These are phyloP conservation scores for Phialophora macrospora DNA, from an alignment of 2,329 filamentous ascomycete species.

Conservation along the genomic window DNA sequence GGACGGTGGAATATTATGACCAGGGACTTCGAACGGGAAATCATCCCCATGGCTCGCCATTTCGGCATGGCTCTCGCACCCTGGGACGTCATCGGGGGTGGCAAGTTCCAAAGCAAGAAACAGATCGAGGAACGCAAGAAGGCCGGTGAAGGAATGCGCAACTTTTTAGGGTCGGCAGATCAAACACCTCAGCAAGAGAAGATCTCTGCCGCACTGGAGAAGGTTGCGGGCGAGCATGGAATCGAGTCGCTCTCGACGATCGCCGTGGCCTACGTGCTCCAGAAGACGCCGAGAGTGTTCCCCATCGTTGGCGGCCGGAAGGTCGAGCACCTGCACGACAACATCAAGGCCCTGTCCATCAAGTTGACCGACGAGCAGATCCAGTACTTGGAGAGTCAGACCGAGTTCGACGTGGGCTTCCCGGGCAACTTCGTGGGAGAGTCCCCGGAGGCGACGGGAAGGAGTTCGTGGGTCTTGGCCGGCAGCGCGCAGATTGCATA, in stretches of 20 bases:
- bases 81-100: slow-evolving; percentile 64
- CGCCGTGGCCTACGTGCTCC: slow-evolving; percentile 74
- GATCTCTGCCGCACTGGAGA: slow-evolving; percentile 35
- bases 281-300: slow-evolving; percentile 73
- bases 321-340: slow-evolving; percentile 70
- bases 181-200: slow-evolving; percentile 33
- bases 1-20: slow-evolving; percentile 48
- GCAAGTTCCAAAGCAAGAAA: slow-evolving; percentile 57
- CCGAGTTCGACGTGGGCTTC: slow-evolving; percentile 63
- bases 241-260: slow-evolving; percentile 63
- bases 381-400: slow-evolving; percentile 58
- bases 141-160: slow-evolving; percentile 39
- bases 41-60: slow-evolving; percentile 49
- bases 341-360: slow-evolving; percentile 68
- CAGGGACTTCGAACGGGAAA: slow-evolving; percentile 50
- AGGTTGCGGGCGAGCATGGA: slow-evolving; percentile 53
- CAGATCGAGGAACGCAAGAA: slow-evolving; percentile 52
- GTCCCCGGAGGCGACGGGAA: slow-evolving; percentile 16
- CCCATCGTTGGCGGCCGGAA: slow-evolving; percentile 74
- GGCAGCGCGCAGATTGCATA: slow-evolving; percentile 22
- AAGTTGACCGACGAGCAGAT: slow-evolving; percentile 59
- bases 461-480: slow-evolving; percentile 10
- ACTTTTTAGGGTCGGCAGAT: slow-evolving; percentile 50
- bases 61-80: slow-evolving; percentile 58
- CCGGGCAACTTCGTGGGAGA: slow-evolving; percentile 49